Evolutionary conservation across 768 basidiomycete genomes (phyloP).

Genomic region (Lenzites betulinus): DNA sequence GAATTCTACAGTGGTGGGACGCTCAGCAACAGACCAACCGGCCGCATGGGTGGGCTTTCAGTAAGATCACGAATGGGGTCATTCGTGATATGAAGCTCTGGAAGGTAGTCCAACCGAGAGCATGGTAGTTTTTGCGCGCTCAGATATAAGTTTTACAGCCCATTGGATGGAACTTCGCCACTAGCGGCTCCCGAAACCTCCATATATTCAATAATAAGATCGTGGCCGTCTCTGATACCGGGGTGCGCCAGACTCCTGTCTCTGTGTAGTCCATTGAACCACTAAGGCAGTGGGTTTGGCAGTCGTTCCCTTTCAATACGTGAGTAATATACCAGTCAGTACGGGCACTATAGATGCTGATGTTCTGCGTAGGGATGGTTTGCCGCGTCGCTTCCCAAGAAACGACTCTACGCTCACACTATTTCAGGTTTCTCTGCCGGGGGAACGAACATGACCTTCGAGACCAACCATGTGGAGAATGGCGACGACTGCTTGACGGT

Average conservation of each 20-base stretch:
- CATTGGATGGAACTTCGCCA: conserved; percentile 60
- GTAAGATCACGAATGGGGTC: conserved; percentile 52
- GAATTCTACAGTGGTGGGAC: conserved; percentile 56
- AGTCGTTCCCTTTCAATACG: conserved; percentile 67
- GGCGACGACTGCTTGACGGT: conserved; percentile 67
- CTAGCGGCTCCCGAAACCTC: conserved; percentile 49
- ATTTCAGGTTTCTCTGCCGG: conserved; percentile 48
- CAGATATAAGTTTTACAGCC: no score
- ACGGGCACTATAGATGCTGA: no score
- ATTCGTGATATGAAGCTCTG: conserved; percentile 55
- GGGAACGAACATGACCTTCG: conserved; percentile 58
- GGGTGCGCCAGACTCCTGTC: background rate
- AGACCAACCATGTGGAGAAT: conserved; percentile 57
- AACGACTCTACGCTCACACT: background rate
- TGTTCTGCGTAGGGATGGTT: background rate
- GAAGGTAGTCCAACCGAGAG: conserved; percentile 22
- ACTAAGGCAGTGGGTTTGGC: no score
- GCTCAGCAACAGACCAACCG: conserved; percentile 52
- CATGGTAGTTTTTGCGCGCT: no score
- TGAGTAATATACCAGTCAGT: conserved; percentile 29
- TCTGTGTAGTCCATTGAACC: no score
- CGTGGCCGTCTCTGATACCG: conserved; percentile 49
- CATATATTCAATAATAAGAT: conserved; percentile 59
- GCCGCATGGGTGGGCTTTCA: conserved; percentile 57
- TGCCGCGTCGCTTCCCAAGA: background rate